Evolutionary conservation across 345 rosid species (phyloP).

Genomic region (Populus ilicifolia): DNA sequence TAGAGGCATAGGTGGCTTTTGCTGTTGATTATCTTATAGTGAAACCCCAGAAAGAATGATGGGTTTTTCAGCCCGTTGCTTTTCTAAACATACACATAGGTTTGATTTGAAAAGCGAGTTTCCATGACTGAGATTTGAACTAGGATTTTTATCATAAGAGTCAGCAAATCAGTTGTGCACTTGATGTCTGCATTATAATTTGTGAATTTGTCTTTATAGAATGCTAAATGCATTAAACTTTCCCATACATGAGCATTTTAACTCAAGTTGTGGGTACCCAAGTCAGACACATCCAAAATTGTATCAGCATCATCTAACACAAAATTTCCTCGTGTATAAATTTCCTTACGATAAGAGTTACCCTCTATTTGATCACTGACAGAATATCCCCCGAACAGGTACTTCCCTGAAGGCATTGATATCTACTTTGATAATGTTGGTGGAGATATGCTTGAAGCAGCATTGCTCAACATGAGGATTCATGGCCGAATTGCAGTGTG

Average conservation of each 20-base stretch:
- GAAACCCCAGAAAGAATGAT: too few relatives aligned
- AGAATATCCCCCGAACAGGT: slow-evolving; percentile 24
- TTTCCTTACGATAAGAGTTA: background rate
- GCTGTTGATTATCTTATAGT: too few relatives aligned
- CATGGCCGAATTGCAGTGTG: slow-evolving; percentile 65
- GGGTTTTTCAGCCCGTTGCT: too few relatives aligned
- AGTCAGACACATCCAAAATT: too few relatives aligned
- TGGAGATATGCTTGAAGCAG: slow-evolving; percentile 67
- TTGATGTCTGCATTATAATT: background rate
- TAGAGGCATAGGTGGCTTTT: too few relatives aligned
- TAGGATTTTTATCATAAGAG: background rate
- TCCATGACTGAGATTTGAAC: background rate
- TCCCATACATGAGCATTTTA: too few relatives aligned
- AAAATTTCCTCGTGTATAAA: background rate
- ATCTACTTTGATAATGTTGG: slow-evolving; percentile 81
- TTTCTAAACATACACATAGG: too few relatives aligned
- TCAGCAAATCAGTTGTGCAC: background rate
- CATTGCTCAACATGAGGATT: slow-evolving; percentile 55
- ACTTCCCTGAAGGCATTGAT: slow-evolving; percentile 60
- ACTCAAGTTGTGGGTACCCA: too few relatives aligned
- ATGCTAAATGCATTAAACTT: too few relatives aligned
- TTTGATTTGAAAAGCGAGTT: too few relatives aligned
- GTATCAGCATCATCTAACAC: background rate
- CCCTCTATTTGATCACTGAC: background rate
- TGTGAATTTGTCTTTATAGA: background rate